A percentile compares a stretch with the other conserved stretches of the same genome.
Evolutionary conservation across 164 flowering plant species (phyloP).

Genomic region (Berberis vulgaris): DNA sequence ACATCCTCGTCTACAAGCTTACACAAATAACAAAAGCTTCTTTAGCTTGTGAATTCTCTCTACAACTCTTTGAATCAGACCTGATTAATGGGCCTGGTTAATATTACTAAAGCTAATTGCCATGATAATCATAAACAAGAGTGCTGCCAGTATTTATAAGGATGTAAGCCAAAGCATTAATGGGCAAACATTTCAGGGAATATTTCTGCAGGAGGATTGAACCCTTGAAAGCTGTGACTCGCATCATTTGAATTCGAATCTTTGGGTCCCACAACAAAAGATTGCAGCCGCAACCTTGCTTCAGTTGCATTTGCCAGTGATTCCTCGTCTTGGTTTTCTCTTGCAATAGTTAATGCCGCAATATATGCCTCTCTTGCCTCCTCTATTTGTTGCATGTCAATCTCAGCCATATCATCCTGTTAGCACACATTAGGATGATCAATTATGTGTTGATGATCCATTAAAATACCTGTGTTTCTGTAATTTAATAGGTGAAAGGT

Average conservation of each 20-base stretch:
- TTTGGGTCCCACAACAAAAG: slow-evolving; percentile 16
- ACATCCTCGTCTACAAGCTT: too few relatives aligned
- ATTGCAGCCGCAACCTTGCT: slow-evolving; percentile 62
- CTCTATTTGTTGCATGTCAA: slow-evolving; percentile 53
- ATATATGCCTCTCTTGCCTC: slow-evolving; percentile 65
- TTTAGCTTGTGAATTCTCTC: too few relatives aligned
- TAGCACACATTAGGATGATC: slow-evolving; percentile 4
- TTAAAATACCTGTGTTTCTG: too few relatives aligned
- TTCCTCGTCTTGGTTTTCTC: slow-evolving; percentile 68
- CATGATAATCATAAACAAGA: too few relatives aligned
- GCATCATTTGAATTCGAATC: background rate
- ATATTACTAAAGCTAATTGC: background rate
- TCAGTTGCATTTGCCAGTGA: slow-evolving; percentile 57
- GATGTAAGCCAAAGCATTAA: background rate
- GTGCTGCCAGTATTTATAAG: background rate
- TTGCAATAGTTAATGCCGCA: slow-evolving; percentile 59
- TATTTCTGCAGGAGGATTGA: background rate
- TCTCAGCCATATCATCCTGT: slow-evolving; percentile 55
- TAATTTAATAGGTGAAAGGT: too few relatives aligned
- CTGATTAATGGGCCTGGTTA: too few relatives aligned
- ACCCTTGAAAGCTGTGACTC: background rate
- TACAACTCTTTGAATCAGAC: too few relatives aligned
- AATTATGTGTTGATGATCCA: background rate
- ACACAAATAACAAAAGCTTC: too few relatives aligned
- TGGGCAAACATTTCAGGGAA: background rate